Base-by-base conservation (phyloP, 2,329 filamentous ascomycete genomes). In the Diaporthe citrichinensis region DNA sequence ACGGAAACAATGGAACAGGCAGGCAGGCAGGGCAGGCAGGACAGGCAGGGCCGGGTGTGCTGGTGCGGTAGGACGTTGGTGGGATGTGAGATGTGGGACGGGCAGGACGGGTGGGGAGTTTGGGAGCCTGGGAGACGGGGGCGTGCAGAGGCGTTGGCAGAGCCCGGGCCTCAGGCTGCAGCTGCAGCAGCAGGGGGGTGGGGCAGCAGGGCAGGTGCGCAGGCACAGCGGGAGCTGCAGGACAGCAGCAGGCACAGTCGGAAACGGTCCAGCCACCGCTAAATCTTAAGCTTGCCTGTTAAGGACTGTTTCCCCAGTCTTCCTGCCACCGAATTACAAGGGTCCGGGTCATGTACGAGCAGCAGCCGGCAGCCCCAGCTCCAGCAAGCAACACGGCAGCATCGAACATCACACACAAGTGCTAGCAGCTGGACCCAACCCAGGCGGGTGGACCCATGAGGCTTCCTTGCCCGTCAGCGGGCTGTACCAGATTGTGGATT, bases 181-280 rank as follows among this genome's bases (percentile, higher is more conserved):
- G 23, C 58, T 41, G 58, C 58, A 61, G 36, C 53, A 23, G 53
- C 53, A 55, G 58, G 58, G 58, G 58, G 34, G 58, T 25, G 58
- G 58, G 58, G 58, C 36, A 39, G 34, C 34, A 61, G 58, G 36
- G 36, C 58, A 68, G 44, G 28, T 39, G 65, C 46, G 34, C 31
- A 53, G 65, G 61, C 39, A 46, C 59, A 46, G 31, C 65, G 53
- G 49, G 65, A 53, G 41, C 61, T 31, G 61, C 61, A 67, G 61
- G 61, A 67, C 61, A 67, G 28, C 61, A 49, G 62, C 62, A 68
- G 62, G 62, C 44, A 68, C 62, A 39, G 65, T 68, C 65, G 65
- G 65, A 39, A 53, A 68, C 65, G 46, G 65, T 68, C 65, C 65
- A 68, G 65, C 65, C 65, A 68, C 65, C 65, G 46, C 65, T 68